Evolutionary conservation across 2,329 filamentous ascomycete species (phyloP).

Genomic region (Aspergillus melleus): DNA sequence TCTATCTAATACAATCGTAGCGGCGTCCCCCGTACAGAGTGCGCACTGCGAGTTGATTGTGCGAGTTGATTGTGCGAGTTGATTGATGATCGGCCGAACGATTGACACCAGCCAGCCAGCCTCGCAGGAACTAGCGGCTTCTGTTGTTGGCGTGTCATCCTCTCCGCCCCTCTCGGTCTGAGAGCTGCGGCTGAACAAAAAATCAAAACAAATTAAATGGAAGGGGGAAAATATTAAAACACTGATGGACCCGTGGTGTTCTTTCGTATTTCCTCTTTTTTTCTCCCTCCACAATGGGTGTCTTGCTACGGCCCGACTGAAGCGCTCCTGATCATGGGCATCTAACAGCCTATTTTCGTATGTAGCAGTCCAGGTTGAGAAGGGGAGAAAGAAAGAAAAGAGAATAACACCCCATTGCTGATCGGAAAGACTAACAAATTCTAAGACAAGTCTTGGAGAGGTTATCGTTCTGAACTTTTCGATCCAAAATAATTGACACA

Average conservation of each 20-base stretch:
- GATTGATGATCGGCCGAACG: no score
- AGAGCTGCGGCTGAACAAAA: not conserved
- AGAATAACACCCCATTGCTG: no score
- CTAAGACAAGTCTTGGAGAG: no score
- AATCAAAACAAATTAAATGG: not conserved
- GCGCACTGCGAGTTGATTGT: no score
- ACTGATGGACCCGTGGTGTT: not conserved
- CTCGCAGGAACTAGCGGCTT: not conserved
- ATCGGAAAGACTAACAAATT: no score
- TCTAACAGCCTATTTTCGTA: not conserved
- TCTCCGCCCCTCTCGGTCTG: not conserved
- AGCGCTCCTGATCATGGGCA: not conserved
- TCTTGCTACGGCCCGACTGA: not conserved
- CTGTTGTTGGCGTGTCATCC: not conserved
- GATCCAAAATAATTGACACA: not conserved
- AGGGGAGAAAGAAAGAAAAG: no score
- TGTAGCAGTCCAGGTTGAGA: no score
- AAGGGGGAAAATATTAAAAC: not conserved
- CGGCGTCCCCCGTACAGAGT: no score
- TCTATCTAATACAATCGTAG: no score
- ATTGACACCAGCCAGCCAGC: not conserved
- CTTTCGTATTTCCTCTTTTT: not conserved
- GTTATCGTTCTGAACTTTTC: not conserved
- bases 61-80: no score
- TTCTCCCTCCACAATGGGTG: not conserved